These are phyloP conservation scores for Blechomonas ayalai DNA, from an alignment of 208 protist species.

Conservation along the genomic window DNA sequence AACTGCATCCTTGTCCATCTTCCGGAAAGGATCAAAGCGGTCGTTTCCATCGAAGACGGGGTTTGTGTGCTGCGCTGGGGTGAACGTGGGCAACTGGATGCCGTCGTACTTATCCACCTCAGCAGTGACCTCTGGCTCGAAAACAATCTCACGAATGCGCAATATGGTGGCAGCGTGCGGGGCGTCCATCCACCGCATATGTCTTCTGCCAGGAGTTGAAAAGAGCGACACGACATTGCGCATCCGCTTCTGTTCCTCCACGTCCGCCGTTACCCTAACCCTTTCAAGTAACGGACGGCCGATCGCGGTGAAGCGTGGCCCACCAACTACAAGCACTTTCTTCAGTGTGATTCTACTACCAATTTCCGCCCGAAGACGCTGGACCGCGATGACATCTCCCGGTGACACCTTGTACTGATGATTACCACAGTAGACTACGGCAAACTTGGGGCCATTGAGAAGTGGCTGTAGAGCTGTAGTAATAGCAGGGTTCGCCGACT, in stretches of 20 bases:
- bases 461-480: conserved; percentile 35
- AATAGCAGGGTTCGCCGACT: conserved; percentile 31
- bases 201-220: conserved; percentile 48
- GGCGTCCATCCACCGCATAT: conserved; percentile 65
- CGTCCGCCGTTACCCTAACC: conserved; percentile 60
- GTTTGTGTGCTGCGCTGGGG: conserved; percentile 40
- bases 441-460: conserved; percentile 65
- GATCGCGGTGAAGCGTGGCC: conserved; percentile 78
- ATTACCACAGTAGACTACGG: conserved; percentile 83
- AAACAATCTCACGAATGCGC: conserved; percentile 67
- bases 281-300: conserved; percentile 73
- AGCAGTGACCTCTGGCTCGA: conserved; percentile 54
- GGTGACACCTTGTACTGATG: conserved; percentile 84
- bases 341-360: conserved; percentile 78
- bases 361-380: conserved; percentile 73
- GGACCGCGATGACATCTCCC: conserved; percentile 81
- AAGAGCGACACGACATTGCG: conserved; percentile 83
- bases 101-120: conserved; percentile 87
- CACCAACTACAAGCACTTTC: conserved; percentile 86
- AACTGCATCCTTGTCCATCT: conserved; percentile 51
- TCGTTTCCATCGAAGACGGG: conserved; percentile 46
- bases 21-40: conserved; percentile 59
- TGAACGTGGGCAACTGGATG: conserved; percentile 29
- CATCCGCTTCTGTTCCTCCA: conserved; percentile 89
- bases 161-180: conserved; percentile 79